Evolutionary conservation across 2,329 filamentous ascomycete species (phyloP).

Genomic region (Arthrobotrys sphaeroides): DNA sequence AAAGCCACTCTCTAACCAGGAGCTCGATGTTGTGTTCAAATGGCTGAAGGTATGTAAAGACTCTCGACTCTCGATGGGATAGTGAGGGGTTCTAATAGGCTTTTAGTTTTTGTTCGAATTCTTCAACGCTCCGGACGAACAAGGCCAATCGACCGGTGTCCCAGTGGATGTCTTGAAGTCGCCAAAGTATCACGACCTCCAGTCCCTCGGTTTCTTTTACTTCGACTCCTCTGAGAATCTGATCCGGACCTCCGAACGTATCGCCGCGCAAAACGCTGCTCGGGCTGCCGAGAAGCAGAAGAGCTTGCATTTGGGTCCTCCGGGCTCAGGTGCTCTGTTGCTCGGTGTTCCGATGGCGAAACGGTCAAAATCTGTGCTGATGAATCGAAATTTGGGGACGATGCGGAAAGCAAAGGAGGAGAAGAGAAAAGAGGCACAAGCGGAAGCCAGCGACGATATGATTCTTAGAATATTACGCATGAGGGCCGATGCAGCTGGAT

Average conservation of each 20-base stretch:
- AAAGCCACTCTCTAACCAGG: constrained; percentile 81
- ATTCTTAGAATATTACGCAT: constrained; percentile 93
- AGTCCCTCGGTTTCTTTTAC: constrained; percentile 98
- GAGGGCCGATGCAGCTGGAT: constrained; percentile 86
- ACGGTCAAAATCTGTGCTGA: constrained; percentile 79
- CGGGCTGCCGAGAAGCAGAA: constrained; percentile 76
- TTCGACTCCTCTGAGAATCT: constrained; percentile 90
- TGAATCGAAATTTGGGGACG: constrained; percentile 90
- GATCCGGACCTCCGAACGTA: constrained; percentile 93
- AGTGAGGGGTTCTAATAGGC: background rate
- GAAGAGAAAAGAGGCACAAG: constrained; percentile 92
- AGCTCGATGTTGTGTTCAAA: constrained; percentile 92
- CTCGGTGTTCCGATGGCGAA: constrained; percentile 66
- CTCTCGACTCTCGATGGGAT: background rate
- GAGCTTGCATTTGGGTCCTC: constrained; percentile 73
- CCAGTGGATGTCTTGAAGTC: constrained; percentile 91
- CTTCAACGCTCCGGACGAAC: constrained; percentile 92
- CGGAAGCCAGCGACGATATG: constrained; percentile 97
- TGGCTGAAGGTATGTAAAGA: constrained; percentile 73
- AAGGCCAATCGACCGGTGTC: constrained; percentile 83
- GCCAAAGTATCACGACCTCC: constrained; percentile 97
- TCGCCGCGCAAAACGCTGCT: constrained; percentile 86
- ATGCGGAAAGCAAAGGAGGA: constrained; percentile 97
- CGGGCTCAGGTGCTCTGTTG: constrained; percentile 62
- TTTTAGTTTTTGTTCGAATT: constrained; percentile 81